These are phyloP conservation scores for Jacaranda copaia DNA, from an alignment of 257 asterid genomes.

Conservation along the genomic window DNA sequence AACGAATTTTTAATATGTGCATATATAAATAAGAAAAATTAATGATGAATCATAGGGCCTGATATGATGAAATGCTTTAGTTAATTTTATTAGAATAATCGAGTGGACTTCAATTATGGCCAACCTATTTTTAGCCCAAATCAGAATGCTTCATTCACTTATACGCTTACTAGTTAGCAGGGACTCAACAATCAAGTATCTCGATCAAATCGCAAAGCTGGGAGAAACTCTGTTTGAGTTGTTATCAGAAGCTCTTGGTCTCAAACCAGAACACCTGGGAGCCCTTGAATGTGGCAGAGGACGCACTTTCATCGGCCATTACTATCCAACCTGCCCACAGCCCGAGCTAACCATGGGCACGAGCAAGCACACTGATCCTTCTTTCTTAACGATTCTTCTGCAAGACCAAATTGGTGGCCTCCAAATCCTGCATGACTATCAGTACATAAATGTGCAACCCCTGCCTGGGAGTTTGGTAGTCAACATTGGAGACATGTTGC, in stretches of 20 bases:
- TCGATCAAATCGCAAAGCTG: constrained; percentile 45
- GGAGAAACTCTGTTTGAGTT: constrained; percentile 54
- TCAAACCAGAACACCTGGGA: constrained; percentile 50
- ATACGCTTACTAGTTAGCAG: constrained; percentile 33
- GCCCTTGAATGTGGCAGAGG: constrained; percentile 50
- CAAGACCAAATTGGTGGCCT: constrained; percentile 79
- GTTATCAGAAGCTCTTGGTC: constrained; percentile 80
- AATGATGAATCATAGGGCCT: too few species aligned
- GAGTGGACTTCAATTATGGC: too few species aligned
- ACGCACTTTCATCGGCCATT: constrained; percentile 53
- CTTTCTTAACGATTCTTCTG: constrained; percentile 61
- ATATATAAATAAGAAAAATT: too few species aligned
- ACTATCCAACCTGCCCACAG: constrained; percentile 77
- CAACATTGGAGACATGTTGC: constrained; percentile 81
- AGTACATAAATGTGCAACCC: constrained; percentile 57
- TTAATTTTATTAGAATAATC: too few species aligned
- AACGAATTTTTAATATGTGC: too few species aligned
- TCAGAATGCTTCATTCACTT: not conserved
- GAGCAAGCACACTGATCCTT: constrained; percentile 68
- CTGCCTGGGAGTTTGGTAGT: constrained; percentile 57
- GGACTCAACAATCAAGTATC: constrained; percentile 51
- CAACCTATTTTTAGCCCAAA: too few species aligned
- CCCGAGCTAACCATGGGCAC: constrained; percentile 77
- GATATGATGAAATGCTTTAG: too few species aligned
- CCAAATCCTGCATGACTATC: constrained; percentile 59